phyloP scores from a whole-genome alignment of 108 stramenopile species.

The Pseudonitzschia multistriata region DNA sequence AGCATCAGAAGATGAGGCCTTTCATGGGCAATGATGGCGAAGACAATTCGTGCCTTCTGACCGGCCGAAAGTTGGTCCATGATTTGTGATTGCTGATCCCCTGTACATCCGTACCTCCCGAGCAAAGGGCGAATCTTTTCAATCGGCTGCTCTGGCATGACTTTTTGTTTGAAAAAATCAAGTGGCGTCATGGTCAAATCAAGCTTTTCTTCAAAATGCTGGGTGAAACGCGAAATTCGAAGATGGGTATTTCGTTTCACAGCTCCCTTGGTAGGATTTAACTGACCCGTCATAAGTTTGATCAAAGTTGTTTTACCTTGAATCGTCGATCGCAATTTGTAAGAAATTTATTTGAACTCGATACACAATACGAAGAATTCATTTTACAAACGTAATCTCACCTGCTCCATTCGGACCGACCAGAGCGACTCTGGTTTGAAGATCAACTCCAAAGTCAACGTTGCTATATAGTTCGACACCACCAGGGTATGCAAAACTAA shows the following conservation, averaged over 20 bases:
- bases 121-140: conserved; percentile 82
- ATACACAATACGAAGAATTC: background rate
- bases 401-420: conserved; percentile 83
- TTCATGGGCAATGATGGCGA: conserved; percentile 95
- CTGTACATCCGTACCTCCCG: conserved; percentile 95
- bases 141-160: conserved; percentile 77
- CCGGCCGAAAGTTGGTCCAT: conserved; percentile 94
- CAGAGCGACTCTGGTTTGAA: conserved; percentile 82
- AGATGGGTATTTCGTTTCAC: conserved; percentile 93
- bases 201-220: conserved; percentile 98
- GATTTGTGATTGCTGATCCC: conserved; percentile 75
- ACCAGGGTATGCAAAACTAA: conserved; percentile 78
- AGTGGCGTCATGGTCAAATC: conserved; percentile 94
- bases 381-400: background rate
- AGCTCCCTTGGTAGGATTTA: conserved; percentile 88
- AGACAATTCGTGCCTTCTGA: conserved; percentile 96
- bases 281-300: conserved; percentile 91
- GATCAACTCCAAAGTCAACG: conserved; percentile 90
- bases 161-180: conserved; percentile 92
- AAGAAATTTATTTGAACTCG: background rate
- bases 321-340: conserved; percentile 13
- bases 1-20: conserved; percentile 92
- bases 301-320: conserved; percentile 86
- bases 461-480: conserved; percentile 69
- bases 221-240: conserved; percentile 93